phyloP scores from a whole-genome alignment of 768 basidiomycete species.

The Heimioporus sp. region DNA sequence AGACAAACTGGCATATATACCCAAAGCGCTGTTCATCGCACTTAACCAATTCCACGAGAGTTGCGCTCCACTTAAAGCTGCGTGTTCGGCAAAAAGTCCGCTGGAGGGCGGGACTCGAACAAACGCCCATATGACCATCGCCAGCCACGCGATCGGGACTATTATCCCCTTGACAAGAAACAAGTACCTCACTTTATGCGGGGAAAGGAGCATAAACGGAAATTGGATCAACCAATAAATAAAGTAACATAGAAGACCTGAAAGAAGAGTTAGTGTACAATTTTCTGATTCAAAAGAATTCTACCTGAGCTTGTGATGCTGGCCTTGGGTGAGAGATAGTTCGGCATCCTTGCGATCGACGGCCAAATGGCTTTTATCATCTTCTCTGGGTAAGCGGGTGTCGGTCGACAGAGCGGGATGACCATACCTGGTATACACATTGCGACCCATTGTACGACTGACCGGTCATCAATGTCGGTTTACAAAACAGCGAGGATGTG shows the following conservation, averaged over 20 bases:
- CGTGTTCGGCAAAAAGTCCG: slow-evolving; percentile 56
- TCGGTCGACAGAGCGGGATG: not conserved
- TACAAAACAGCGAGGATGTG: not conserved
- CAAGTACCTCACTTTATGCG: slow-evolving; percentile 73
- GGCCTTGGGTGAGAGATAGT: slow-evolving; percentile 54
- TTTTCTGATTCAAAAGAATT: too few relatives aligned
- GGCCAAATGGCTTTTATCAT: slow-evolving; percentile 89
- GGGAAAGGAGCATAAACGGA: slow-evolving; percentile 73
- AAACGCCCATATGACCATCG: slow-evolving; percentile 79
- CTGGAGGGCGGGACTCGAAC: slow-evolving; percentile 58
- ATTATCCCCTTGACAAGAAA: slow-evolving; percentile 69
- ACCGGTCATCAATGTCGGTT: not conserved
- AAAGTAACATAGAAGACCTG: slow-evolving; percentile 71
- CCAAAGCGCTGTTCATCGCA: slow-evolving; percentile 75
- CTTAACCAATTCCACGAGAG: slow-evolving; percentile 77
- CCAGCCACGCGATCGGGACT: slow-evolving; percentile 63
- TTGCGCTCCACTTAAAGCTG: slow-evolving; percentile 51
- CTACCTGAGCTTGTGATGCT: slow-evolving; percentile 55
- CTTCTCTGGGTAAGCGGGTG: slow-evolving; percentile 8
- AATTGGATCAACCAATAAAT: slow-evolving; percentile 78
- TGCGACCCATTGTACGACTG: slow-evolving; percentile 65
- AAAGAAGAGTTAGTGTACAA: too few relatives aligned
- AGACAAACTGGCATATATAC: slow-evolving; percentile 67
- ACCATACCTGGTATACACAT: slow-evolving; percentile 59
- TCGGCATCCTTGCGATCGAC: slow-evolving; percentile 59